phyloP scores from a whole-genome alignment of 1,284 basidiomycete genomes.

The Peniophora sp. region DNA sequence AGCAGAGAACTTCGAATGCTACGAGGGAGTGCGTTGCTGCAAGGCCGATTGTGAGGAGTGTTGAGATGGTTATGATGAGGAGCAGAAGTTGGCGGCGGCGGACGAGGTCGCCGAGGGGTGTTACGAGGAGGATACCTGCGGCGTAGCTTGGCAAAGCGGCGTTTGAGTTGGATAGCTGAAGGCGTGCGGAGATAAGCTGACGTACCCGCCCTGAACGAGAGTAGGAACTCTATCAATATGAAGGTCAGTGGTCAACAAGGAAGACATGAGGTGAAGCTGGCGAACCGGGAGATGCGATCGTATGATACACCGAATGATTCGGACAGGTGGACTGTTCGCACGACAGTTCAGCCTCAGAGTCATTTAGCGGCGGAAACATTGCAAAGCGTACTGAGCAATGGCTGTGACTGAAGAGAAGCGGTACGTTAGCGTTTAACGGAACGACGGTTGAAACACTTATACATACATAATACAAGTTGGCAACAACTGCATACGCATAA shows the following conservation, averaged over 20 bases:
- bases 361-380: too few species aligned
- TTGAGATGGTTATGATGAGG: constrained; percentile 29
- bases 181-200: background rate
- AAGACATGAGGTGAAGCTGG: background rate
- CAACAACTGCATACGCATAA: constrained; percentile 30
- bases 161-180: constrained; percentile 4
- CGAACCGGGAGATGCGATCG: constrained; percentile 48
- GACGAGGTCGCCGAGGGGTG: constrained; percentile 46
- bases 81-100: constrained; percentile 41
- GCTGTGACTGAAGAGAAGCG: constrained; percentile 57
- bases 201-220: too few species aligned
- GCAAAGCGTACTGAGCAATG: constrained; percentile 46
- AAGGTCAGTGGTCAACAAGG: background rate
- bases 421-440: too few species aligned
- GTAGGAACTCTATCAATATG: background rate
- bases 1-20: constrained; percentile 39
- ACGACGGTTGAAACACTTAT: too few species aligned
- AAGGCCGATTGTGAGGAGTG: constrained; percentile 36
- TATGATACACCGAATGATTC: constrained; percentile 50
- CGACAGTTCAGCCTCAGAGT: background rate
- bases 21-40: constrained; percentile 33
- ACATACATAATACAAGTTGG: constrained; percentile 56
- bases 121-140: constrained; percentile 39
- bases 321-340: constrained; percentile 40
- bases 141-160: constrained; percentile 26